Conservation (phyloP, 1,284 basidiomycete genomes). For the Fomes fomentarius region DNA sequence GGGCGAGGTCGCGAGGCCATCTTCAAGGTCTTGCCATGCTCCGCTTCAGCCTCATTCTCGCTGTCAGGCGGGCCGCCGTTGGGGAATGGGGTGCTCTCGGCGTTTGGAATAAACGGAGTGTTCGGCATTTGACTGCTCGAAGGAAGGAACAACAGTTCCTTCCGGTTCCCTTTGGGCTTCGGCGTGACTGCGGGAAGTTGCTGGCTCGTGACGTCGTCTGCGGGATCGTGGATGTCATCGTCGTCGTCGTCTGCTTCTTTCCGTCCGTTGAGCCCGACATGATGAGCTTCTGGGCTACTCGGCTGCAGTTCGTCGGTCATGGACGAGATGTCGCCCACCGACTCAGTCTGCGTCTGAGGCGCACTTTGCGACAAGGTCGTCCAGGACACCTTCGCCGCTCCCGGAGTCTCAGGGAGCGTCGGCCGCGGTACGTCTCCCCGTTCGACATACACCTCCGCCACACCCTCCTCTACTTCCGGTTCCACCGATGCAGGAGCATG, state of each 20-base stretch:
- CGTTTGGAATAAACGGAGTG: slow-evolving; percentile 16
- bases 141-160: slow-evolving; percentile 36
- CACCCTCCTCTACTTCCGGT: not conserved
- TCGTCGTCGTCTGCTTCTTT: slow-evolving; percentile 9
- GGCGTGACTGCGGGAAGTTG: slow-evolving; percentile 10
- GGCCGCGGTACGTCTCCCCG: not conserved
- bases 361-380: slow-evolving; percentile 20
- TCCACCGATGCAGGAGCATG: slow-evolving; percentile 3
- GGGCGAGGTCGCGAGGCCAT: slow-evolving; percentile 27
- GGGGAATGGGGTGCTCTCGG: slow-evolving; percentile 14
- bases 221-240: not conserved
- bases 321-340: slow-evolving; percentile 25
- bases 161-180: not conserved
- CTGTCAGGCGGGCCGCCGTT: slow-evolving; percentile 36
- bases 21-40: slow-evolving; percentile 35
- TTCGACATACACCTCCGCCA: not conserved
- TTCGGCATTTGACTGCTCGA: slow-evolving; percentile 32
- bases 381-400: slow-evolving; percentile 27
- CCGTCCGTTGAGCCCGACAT: not conserved
- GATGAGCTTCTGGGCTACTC: slow-evolving; percentile 32
- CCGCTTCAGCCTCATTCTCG: slow-evolving; percentile 31
- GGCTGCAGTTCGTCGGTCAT: slow-evolving; percentile 43
- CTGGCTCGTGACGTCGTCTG: not conserved
- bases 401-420: slow-evolving; percentile 1
- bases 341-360: slow-evolving; percentile 15